phyloP scores from a whole-genome alignment of 1,139 yeast genomes.

The Protomyces arabidopsidicola region DNA sequence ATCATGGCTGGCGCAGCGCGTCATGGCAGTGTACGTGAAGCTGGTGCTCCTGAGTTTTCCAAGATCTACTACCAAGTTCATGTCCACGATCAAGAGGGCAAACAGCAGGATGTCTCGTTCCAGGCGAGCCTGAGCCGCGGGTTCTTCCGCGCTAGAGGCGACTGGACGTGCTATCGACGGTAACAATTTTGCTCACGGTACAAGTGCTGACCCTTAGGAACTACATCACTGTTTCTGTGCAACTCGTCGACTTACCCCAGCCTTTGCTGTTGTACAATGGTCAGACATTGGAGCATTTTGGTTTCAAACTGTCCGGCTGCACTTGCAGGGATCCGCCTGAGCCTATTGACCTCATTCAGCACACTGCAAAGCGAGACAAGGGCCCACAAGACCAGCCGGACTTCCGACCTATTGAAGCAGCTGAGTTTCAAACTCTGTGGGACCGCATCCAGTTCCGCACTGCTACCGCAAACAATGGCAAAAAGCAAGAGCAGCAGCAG shows the following conservation, averaged over 20 bases:
- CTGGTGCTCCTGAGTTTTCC: not conserved
- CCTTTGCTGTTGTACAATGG: not conserved
- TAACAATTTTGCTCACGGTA: not conserved
- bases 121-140: not conserved
- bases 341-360: constrained; percentile 23
- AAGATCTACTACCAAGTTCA: not conserved
- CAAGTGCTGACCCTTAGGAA: not conserved
- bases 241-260: not conserved
- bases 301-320: not conserved
- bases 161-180: constrained; percentile 7
- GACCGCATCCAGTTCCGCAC: constrained; percentile 20
- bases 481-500: constrained; percentile 23
- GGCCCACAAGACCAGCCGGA: constrained; percentile 26
- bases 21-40: not conserved
- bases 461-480: constrained; percentile 27
- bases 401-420: constrained; percentile 3
- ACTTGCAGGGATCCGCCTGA: constrained; percentile 14
- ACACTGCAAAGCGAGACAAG: constrained; percentile 27
- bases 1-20: not conserved
- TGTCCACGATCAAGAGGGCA: not conserved
- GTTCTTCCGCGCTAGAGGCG: not conserved
- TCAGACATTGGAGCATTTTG: not conserved
- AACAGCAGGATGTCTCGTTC: not conserved
- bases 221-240: not conserved
- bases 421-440: constrained; percentile 4